A percentile compares a stretch with the other conserved stretches of the same genome.
These are phyloP conservation scores for Fusarium agapanthi DNA, from an alignment of 2,329 filamentous ascomycete species.

Conservation along the genomic window DNA sequence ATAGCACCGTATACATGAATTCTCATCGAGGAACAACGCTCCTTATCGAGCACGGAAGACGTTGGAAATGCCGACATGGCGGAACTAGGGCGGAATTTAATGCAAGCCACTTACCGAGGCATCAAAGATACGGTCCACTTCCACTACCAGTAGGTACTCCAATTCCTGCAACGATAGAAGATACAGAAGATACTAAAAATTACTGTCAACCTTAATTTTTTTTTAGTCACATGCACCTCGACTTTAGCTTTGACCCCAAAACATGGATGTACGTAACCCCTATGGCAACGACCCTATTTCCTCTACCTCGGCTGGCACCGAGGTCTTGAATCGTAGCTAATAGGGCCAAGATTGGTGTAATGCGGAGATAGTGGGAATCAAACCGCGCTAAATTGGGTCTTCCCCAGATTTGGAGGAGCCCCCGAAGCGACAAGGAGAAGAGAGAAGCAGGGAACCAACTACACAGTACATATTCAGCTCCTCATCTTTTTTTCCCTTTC, in stretches of 20 bases:
- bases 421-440: neutral
- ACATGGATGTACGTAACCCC: neutral
- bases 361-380: slow-evolving; percentile 21
- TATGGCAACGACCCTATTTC: neutral
- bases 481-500: neutral
- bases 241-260: neutral
- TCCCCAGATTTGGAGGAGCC: slow-evolving; percentile 22
- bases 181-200: neutral
- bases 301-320: neutral
- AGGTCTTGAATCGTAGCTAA: neutral
- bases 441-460: neutral
- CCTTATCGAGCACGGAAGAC: neutral
- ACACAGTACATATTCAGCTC: slow-evolving; percentile 22
- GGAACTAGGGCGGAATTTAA: neutral
- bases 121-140: neutral
- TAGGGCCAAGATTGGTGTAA: slow-evolving; percentile 2
- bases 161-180: neutral
- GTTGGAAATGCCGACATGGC: neutral
- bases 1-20: neutral
- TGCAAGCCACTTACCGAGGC: neutral
- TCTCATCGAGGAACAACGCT: neutral
- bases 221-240: neutral
- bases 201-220: neutral
- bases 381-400: slow-evolving; percentile 19
- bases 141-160: neutral